Conservation (phyloP, 805 yeast species). For the Monosporozyma unispora region DNA sequence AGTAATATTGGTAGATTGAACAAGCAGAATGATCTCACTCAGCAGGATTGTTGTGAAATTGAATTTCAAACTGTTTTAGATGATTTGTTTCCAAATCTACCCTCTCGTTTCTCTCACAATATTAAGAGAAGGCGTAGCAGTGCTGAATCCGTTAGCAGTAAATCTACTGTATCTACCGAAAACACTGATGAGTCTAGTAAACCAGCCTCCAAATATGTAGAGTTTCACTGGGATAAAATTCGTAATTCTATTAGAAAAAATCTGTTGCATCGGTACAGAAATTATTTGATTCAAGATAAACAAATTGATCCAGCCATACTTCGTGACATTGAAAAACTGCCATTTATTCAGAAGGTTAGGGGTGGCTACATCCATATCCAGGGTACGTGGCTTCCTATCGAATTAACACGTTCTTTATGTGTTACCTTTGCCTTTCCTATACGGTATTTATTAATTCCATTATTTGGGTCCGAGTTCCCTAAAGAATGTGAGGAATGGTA, state of each 20-base stretch:
- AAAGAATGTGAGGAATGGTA: slow-evolving; percentile 24
- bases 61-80: slow-evolving; percentile 4
- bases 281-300: neutral
- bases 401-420: slow-evolving; percentile 59
- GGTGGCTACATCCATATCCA: slow-evolving; percentile 91
- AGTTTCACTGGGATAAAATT: slow-evolving; percentile 2
- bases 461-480: slow-evolving; percentile 64
- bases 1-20: slow-evolving; percentile 5
- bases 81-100: neutral
- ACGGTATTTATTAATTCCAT: slow-evolving; percentile 64
- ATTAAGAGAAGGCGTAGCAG: neutral
- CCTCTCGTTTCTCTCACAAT: neutral
- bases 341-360: slow-evolving; percentile 54
- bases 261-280: neutral
- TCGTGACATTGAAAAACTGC: slow-evolving; percentile 11
- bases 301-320: slow-evolving; percentile 6
- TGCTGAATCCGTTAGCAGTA: neutral
- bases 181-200: neutral
- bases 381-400: slow-evolving; percentile 86
- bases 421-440: slow-evolving; percentile 68
- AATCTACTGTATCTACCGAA: neutral
- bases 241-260: neutral
- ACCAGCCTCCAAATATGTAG: neutral
- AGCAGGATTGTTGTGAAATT: slow-evolving; percentile 3
- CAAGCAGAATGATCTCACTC: neutral